Base-by-base conservation (phyloP, 2,329 filamentous ascomycete genomes). In the Claviceps sp. region DNA sequence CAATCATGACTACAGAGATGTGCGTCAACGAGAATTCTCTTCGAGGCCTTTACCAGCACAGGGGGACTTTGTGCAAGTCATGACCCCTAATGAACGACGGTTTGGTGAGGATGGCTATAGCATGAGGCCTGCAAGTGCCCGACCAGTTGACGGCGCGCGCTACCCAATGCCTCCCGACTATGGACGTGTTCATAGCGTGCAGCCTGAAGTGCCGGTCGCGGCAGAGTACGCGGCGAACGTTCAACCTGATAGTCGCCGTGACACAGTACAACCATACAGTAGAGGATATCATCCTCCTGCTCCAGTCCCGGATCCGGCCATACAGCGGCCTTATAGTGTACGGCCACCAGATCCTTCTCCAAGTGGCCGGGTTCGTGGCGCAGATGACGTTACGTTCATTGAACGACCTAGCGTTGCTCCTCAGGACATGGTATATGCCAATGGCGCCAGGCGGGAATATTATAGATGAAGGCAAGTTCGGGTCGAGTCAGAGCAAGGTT, bases 1-100 rank as follows among this genome's bases (percentile, higher is more conserved):
- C 26, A 61, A 74, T 7, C 75, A 79, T 49, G 65, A 70, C 37
- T 74, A 77, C 55, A 73, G 78, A 54, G 68, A 73, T 30, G 80
- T 78, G 55, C 74, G 76, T 16, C 74, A 77, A 56, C 70, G 78
- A 51, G 82, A 84, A 57, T 78, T 80, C 57, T 76, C 79, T 4
- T 66, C 67, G 56, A 77, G 73, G 40, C 77, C 73, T 11, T 65
- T 72, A 54, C 64, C 61, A 5, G 65, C 65, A 2, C 64, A 69
- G 3, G 63, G 63, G 38, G 75, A 77, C 10, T 78, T 76, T 56
- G 62, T 75, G 22, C 72, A 73, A 50, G 65, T 75, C n/a, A 69
- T 75, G 56, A 62, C 63, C 11, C 62, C 65, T n/a, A 59, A 64
- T 7, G 71, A 71, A 22, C 64, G 70, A 47, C 65, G 70, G 42